Evolutionary conservation across 2,329 filamentous ascomycete species (phyloP), one percentile per base, ranked within the genome.

Genomic region (Apiospora rasikravindrae): DNA sequence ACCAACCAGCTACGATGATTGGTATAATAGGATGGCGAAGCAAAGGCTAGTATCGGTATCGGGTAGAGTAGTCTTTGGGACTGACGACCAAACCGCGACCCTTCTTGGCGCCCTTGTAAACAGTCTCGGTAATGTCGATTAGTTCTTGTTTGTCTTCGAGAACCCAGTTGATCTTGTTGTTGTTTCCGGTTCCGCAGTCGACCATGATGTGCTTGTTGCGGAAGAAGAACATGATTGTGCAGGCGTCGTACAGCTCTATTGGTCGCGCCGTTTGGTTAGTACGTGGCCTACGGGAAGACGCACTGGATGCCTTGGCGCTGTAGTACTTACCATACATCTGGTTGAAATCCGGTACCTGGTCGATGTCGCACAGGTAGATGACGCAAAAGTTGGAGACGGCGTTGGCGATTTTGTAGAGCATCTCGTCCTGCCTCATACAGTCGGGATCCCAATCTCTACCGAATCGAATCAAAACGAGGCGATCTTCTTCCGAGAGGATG

Each of bases 151-250:
- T 98, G 81, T 99, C 96, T 84, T 98, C 95, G 70, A 97, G 86
- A 67, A 98, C 94, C 92, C 94, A 98, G 81, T 98, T 98, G 77
- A 98, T 87, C 83, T 98, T 98, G 83, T 99, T 99, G 84, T 99
- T 99, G 85, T 99, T 98, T 76, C 96, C 96, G 1, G 96, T 99
- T 67, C 96, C 96, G 77, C 98, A 95, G 89, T 98, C 96, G 82
- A 93, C 94, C 93, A 97, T 97, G 91, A 98, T 98, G 84, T 98
- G 95, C 83, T 99, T 99, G 82, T 99, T 99, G 74, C 96, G 91
- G 87, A 95, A 98, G 88, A 98, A 98, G 84, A 94, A 97, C 93
- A 98, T 98, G 83, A 98, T 91, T 3, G 96, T 97, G 85, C 95
- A 94, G 0, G 95, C 91, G 81, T 99, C 94, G 86, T 96, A 95